Conservation (phyloP, 441 rosid species). For the Theobroma grandiflorum region DNA sequence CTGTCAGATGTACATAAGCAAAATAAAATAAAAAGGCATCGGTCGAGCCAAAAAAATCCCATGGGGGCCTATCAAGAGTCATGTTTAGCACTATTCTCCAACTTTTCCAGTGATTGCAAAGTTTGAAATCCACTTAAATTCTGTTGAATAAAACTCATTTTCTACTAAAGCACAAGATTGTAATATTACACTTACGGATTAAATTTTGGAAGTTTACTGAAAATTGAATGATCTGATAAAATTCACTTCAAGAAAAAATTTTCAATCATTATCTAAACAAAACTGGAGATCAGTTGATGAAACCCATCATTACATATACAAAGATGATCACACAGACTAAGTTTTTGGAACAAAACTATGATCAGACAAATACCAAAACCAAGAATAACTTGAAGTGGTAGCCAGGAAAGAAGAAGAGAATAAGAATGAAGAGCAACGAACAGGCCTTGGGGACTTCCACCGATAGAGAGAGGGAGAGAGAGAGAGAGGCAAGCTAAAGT, state of each 20-base stretch:
- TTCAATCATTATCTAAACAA: neutral
- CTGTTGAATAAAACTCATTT: neutral
- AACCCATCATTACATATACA: constrained; percentile 9
- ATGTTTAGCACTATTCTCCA: neutral
- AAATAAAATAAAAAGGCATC: too few relatives aligned
- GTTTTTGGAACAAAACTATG: neutral
- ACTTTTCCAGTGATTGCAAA: neutral
- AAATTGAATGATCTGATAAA: too few relatives aligned
- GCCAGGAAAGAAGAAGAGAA: neutral
- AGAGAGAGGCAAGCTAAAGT: neutral
- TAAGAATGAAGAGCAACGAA: constrained; percentile 11
- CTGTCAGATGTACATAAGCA: too few relatives aligned
- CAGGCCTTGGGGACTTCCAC: constrained; percentile 37
- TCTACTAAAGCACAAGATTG: neutral
- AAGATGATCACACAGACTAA: constrained; percentile 11
- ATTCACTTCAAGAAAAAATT: too few relatives aligned
- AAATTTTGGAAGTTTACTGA: neutral
- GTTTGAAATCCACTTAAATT: neutral
- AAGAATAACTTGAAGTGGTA: neutral
- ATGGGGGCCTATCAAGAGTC: too few relatives aligned
- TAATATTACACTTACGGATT: neutral
- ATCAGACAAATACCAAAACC: neutral
- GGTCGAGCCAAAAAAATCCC: too few relatives aligned
- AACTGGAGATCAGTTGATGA: constrained; percentile 21
- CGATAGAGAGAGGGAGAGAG: constrained; percentile 24